Conservation (phyloP, 2,329 filamentous ascomycete species). For the Phaeosphaeriaceae sp. region DNA sequence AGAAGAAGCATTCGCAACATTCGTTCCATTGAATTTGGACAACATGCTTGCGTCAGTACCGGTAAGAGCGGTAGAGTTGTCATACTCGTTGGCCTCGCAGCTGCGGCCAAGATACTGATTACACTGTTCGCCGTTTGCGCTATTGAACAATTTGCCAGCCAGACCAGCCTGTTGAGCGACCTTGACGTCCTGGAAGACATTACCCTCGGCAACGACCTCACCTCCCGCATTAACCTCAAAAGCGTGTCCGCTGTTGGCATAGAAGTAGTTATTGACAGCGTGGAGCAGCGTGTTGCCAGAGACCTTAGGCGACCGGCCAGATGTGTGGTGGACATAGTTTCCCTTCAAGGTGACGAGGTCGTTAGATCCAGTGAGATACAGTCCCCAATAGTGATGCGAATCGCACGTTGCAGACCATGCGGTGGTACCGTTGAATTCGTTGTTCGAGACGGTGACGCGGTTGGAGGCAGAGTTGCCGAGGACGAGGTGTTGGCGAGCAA, state of each 20-base stretch:
- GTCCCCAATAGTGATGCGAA: slow-evolving; percentile 64
- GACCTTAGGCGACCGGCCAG: slow-evolving; percentile 64
- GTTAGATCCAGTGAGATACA: slow-evolving; percentile 63
- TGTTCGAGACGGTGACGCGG: slow-evolving; percentile 67
- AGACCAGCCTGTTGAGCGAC: slow-evolving; percentile 50
- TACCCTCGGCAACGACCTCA: slow-evolving; percentile 62
- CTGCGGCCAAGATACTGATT: slow-evolving; percentile 54
- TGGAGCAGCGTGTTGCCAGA: slow-evolving; percentile 63
- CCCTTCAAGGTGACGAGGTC: slow-evolving; percentile 65
- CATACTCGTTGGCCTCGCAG: slow-evolving; percentile 58
- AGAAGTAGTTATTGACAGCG: slow-evolving; percentile 68
- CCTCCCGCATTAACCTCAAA: slow-evolving; percentile 56
- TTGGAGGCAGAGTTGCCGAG: slow-evolving; percentile 60
- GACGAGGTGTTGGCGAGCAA: slow-evolving; percentile 67
- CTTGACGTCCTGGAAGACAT: slow-evolving; percentile 62
- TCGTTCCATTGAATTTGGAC: slow-evolving; percentile 60
- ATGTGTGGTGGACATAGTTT: slow-evolving; percentile 67
- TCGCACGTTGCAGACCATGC: slow-evolving; percentile 65
- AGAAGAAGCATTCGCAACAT: slow-evolving; percentile 54
- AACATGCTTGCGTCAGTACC: slow-evolving; percentile 57
- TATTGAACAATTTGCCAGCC: slow-evolving; percentile 50
- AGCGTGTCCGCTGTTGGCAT: slow-evolving; percentile 62
- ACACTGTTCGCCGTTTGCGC: slow-evolving; percentile 50
- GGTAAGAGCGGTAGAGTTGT: slow-evolving; percentile 31
- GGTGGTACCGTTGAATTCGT: slow-evolving; percentile 62